Evolutionary conservation across 1,284 basidiomycete species (phyloP).

Genomic region (Entoloma clypeatum): DNA sequence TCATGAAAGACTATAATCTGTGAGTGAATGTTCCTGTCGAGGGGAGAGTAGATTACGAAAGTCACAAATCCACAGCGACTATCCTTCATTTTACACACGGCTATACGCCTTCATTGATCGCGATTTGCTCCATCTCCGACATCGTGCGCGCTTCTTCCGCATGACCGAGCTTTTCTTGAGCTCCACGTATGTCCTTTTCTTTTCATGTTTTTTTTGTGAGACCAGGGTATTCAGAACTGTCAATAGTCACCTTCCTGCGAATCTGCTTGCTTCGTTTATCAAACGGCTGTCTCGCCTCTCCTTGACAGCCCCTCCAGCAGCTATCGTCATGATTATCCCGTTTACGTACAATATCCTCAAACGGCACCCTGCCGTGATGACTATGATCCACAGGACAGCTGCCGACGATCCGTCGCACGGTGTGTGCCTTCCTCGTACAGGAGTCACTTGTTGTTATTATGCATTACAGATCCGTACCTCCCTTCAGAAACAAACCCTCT

Average conservation of each 20-base stretch:
- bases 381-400: conserved; percentile 80
- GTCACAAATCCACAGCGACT: conserved; percentile 60
- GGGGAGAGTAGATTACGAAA: conserved; percentile 4
- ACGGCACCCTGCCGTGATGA: conserved; percentile 87
- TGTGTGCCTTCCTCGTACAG: conserved; percentile 17
- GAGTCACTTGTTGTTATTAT: background rate
- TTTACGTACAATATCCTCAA: conserved; percentile 96
- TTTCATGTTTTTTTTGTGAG: conserved; percentile 1
- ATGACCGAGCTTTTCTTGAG: conserved; percentile 87
- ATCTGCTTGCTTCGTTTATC: conserved; percentile 89
- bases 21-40: conserved; percentile 35
- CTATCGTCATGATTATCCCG: conserved; percentile 87
- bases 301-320: conserved; percentile 84
- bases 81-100: conserved; percentile 93
- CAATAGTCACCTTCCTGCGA: conserved; percentile 78
- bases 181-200: conserved; percentile 64
- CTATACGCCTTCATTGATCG: conserved; percentile 88
- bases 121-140: conserved; percentile 87
- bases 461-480: conserved; percentile 70
- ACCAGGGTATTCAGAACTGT: conserved; percentile 3
- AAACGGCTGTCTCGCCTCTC: conserved; percentile 88
- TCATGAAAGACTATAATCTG: conserved; percentile 95
- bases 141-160: conserved; percentile 93
- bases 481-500: conserved; percentile 70
- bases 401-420: conserved; percentile 40